Base-by-base conservation (phyloP, 2,329 filamentous ascomycete genomes). In the Penicillium aurantiogriseum region DNA sequence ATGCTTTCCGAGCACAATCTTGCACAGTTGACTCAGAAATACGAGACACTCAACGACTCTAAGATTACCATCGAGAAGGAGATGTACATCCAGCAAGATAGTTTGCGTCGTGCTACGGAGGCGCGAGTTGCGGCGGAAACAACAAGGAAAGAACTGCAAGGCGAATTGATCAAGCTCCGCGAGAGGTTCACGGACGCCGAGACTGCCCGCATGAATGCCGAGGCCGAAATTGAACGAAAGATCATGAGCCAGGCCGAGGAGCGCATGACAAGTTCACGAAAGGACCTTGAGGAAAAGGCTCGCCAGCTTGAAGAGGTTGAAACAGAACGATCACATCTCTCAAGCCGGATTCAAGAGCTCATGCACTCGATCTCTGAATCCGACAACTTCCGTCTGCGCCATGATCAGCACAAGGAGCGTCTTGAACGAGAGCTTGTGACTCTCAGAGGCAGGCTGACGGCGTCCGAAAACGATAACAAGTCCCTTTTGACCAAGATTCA, bases 61-160 rank as follows among this genome's bases (percentile, higher is more conserved):
- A 99, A 99, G 75, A 96, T 97, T 67, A 96, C 88, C 46, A 96
- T 99, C 62, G 93, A 99, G 75, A 97, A 97, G 74, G 93, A 97
- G 75, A 88, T 99, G 73, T 97, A 97, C 71, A 88, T 90, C 5
- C 93, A 97, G 70, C 92, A 97, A 73, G 93, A 99, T 70, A 89
- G 90, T 11, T 83, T 97, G 45, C 87, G 94, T 38, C 86, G 93
- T 54, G 90, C 92, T 11, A 91, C 89, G 64, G 92, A 96, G 73
- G 88, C 90, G 46, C 86, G 91, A 33, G 82, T 87, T 5, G 85
- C 86, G 5, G 91, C 91, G 0, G 93, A 99, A 71, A 86, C 88
- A 63, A 91, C 96, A 69, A 89, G 92, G 3, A 94, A 96, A 69
- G 91, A 96, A 54, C 89, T 94, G 43, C 91, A 96, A 57, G 83